Conservation (phyloP, 306 rosid species). For the Prunus armeniaca region DNA sequence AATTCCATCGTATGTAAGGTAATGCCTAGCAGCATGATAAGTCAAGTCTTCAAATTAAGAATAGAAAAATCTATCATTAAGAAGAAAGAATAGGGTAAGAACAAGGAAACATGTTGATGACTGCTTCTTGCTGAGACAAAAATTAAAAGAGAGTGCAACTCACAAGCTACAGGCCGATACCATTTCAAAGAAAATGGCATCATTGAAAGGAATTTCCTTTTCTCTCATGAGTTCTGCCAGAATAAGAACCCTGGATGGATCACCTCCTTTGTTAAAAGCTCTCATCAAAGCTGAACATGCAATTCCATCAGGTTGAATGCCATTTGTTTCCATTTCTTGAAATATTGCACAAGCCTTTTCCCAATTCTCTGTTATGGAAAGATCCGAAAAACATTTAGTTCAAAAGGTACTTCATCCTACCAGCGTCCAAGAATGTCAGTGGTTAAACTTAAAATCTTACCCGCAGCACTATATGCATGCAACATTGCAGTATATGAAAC, state of each 20-base stretch:
- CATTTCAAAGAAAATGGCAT: constrained; percentile 78
- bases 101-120: background rate
- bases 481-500: constrained; percentile 82
- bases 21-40: constrained; percentile 2
- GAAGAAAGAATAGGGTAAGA: background rate
- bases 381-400: constrained; percentile 18
- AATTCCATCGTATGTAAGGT: background rate
- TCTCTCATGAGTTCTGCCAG: constrained; percentile 77
- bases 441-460: constrained; percentile 36
- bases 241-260: constrained; percentile 66
- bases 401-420: constrained; percentile 6
- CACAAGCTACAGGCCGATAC: constrained; percentile 93
- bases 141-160: constrained; percentile 24
- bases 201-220: constrained; percentile 66
- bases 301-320: constrained; percentile 61
- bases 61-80: background rate
- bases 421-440: constrained; percentile 21
- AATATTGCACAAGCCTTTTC: constrained; percentile 64
- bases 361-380: constrained; percentile 64
- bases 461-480: constrained; percentile 65
- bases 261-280: constrained; percentile 84
- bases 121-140: background rate
- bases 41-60: background rate
- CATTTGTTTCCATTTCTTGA: constrained; percentile 73
- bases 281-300: constrained; percentile 85